Conservation (phyloP, 1,284 basidiomycete genomes). For the Austroboletus novae-zelandiae region DNA sequence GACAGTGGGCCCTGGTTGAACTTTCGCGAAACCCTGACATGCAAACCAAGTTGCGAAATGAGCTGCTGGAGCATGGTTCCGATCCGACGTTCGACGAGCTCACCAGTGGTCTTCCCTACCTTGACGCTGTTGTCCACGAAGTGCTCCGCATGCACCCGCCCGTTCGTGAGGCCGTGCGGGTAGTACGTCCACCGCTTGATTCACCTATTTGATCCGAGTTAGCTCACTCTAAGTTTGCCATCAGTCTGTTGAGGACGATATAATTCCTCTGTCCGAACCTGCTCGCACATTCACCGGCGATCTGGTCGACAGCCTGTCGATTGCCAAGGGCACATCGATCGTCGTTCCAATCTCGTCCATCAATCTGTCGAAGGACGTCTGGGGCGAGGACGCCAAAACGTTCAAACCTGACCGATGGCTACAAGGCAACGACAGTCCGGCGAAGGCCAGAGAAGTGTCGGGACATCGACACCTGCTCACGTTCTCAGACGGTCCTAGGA, state of each 20-base stretch:
- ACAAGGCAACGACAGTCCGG: constrained; percentile 7
- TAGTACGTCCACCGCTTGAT: constrained; percentile 31
- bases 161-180: constrained; percentile 37
- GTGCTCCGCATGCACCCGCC: constrained; percentile 9
- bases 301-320: constrained; percentile 35
- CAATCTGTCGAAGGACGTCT: constrained; percentile 47
- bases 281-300: constrained; percentile 34
- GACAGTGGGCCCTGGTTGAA: constrained; percentile 26
- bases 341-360: constrained; percentile 40
- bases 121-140: constrained; percentile 27
- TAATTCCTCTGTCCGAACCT: constrained; percentile 42
- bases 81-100: constrained; percentile 26
- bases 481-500: constrained; percentile 40
- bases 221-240: neutral
- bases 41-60: constrained; percentile 40
- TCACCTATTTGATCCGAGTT: constrained; percentile 1
- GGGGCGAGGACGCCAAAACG: constrained; percentile 39
- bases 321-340: constrained; percentile 45
- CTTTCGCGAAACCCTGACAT: constrained; percentile 19
- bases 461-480: constrained; percentile 42
- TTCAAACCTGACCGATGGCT: constrained; percentile 42
- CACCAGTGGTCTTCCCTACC: constrained; percentile 14
- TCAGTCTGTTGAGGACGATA: constrained; percentile 45
- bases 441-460: constrained; percentile 35
- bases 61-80: constrained; percentile 30